Conservation (phyloP, 2,329 filamentous ascomycete species). For the Fusarium paranaense region DNA sequence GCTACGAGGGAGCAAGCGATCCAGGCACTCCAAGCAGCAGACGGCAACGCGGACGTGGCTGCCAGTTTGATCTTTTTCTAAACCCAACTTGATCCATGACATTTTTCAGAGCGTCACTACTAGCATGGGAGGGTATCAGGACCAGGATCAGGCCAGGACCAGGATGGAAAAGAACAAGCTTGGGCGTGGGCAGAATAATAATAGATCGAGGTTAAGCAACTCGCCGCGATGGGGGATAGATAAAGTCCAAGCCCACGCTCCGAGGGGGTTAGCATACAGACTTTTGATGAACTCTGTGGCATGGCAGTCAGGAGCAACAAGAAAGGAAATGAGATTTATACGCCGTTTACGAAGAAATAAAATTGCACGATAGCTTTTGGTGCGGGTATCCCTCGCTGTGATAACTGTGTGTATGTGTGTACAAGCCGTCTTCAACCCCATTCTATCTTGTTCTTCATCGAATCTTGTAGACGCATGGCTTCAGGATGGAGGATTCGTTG, state of each 20-base stretch:
- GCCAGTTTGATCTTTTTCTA: constrained; percentile 77
- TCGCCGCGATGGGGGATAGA: constrained; percentile 33
- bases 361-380: constrained; percentile 27
- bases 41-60: constrained; percentile 89
- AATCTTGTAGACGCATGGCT: constrained; percentile 96
- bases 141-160: neutral
- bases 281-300: constrained; percentile 16
- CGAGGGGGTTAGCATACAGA: constrained; percentile 20
- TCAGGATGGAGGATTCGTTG: constrained; percentile 76
- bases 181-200: constrained; percentile 31
- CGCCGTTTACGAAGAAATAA: constrained; percentile 26
- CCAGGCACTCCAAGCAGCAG: constrained; percentile 82
- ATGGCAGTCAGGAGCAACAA: constrained; percentile 27
- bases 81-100: constrained; percentile 8
- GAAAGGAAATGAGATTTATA: constrained; percentile 34
- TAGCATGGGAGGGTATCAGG: constrained; percentile 16
- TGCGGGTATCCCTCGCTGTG: constrained; percentile 30
- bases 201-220: constrained; percentile 35
- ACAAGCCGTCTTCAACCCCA: neutral
- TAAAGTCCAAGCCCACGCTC: constrained; percentile 28
- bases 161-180: constrained; percentile 25
- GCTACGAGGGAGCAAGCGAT: constrained; percentile 82
- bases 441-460: constrained; percentile 60
- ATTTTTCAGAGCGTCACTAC: constrained; percentile 16
- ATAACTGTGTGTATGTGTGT: constrained; percentile 12